Percentiles rank a stretch among this genome's conserved stretches.
Evolutionary conservation across 148 eudicot genomes (phyloP).

Genomic region (Drosera capensis): DNA sequence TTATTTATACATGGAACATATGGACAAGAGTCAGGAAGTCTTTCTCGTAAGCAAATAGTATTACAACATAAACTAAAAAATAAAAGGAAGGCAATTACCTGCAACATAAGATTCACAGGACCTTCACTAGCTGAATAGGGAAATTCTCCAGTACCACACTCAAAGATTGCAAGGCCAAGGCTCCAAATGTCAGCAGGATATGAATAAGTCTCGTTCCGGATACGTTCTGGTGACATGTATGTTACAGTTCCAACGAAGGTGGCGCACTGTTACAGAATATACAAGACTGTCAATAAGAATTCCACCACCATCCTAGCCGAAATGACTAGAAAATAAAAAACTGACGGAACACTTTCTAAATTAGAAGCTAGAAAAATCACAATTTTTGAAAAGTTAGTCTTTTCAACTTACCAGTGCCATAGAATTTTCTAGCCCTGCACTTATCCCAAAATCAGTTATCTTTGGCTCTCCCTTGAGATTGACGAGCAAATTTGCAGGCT

Average conservation of each 20-base stretch:
- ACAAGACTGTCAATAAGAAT: constrained; percentile 5
- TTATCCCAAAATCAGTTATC: constrained; percentile 96
- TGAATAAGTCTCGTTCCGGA: constrained; percentile 84
- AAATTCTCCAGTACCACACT: constrained; percentile 92
- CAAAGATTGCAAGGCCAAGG: constrained; percentile 94
- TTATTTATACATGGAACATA: too few species aligned
- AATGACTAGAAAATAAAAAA: background rate
- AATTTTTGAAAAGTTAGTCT: background rate
- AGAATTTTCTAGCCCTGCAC: constrained; percentile 95
- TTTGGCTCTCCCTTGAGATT: constrained; percentile 94
- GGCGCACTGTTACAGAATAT: constrained; percentile 55
- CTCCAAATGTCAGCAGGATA: constrained; percentile 99
- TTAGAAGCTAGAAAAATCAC: background rate
- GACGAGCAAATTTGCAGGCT: constrained; percentile 92
- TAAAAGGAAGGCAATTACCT: constrained; percentile 23
- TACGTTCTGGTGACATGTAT: constrained; percentile 96
- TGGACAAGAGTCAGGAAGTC: too few species aligned
- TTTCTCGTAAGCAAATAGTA: too few species aligned
- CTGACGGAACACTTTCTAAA: background rate
- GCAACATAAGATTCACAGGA: constrained; percentile 92
- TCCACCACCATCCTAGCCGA: background rate
- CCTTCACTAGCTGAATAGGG: constrained; percentile 79
- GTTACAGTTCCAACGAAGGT: constrained; percentile 98
- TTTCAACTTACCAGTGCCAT: constrained; percentile 73
- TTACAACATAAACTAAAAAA: background rate